Conservation (phyloP, 208 protist genomes). For the Crithidia brevicula region DNA sequence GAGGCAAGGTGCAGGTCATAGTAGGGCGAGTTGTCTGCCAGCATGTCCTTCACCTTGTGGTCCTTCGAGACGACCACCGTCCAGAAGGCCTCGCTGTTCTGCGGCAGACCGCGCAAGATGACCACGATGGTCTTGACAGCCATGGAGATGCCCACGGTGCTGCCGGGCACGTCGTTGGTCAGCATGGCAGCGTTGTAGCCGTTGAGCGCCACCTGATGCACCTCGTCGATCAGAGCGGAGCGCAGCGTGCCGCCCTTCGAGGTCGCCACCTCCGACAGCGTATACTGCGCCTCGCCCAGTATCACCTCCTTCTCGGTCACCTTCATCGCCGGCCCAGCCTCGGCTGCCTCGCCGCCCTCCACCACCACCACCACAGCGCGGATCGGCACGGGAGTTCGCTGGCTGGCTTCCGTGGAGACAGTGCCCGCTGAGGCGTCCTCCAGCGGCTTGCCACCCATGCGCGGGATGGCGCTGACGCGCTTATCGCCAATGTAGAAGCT, state of each 20-base stretch:
- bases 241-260: slow-evolving; percentile 37
- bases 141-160: slow-evolving; percentile 46
- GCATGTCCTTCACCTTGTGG: slow-evolving; percentile 51
- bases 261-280: slow-evolving; percentile 38
- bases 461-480: slow-evolving; percentile 24
- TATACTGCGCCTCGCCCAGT: slow-evolving; percentile 18
- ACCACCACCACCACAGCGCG: slow-evolving; percentile 21
- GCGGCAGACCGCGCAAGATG: slow-evolving; percentile 28
- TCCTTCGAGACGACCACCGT: slow-evolving; percentile 43
- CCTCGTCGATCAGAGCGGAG: slow-evolving; percentile 33
- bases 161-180: slow-evolving; percentile 36
- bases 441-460: slow-evolving; percentile 19
- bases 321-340: slow-evolving; percentile 2
- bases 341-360: not conserved
- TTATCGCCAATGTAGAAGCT: slow-evolving; percentile 34
- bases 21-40: slow-evolving; percentile 45
- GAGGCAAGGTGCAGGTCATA: slow-evolving; percentile 46
- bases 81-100: slow-evolving; percentile 50
- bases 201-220: slow-evolving; percentile 32
- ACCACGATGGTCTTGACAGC: slow-evolving; percentile 24
- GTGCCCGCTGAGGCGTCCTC: slow-evolving; percentile 1
- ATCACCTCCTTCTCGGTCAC: slow-evolving; percentile 26
- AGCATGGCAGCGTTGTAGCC: slow-evolving; percentile 62
- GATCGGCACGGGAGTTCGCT: slow-evolving; percentile 15
- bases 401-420: not conserved